A percentile compares a stretch with the other conserved stretches of the same genome.
Evolutionary conservation across 371 early-diverging fungal species (phyloP).

Genomic region (Dichotomocladium elegans): DNA sequence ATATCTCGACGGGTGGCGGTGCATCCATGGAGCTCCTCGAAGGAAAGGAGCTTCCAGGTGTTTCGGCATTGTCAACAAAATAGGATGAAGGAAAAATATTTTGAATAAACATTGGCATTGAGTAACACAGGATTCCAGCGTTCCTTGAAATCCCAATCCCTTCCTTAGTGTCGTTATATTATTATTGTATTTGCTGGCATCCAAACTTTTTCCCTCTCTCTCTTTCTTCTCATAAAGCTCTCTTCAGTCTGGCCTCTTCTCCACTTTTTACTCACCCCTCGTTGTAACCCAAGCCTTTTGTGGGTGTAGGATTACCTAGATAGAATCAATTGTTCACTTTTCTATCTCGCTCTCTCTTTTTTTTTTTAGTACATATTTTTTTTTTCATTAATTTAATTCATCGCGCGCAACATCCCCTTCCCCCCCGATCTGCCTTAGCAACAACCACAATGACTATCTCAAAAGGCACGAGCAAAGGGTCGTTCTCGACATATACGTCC

Average conservation of each 20-base stretch:
- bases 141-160: not conserved
- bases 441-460: too few species aligned
- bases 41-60: slow-evolving; percentile 87
- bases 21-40: slow-evolving; percentile 95
- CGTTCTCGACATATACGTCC: slow-evolving; percentile 17
- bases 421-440: too few species aligned
- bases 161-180: not conserved
- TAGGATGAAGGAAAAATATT: not conserved
- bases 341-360: not conserved
- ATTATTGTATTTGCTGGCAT: not conserved
- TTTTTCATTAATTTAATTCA: too few species aligned
- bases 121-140: not conserved
- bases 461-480: slow-evolving; percentile 3
- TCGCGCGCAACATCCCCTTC: too few species aligned
- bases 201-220: too few species aligned
- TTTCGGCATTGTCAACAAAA: slow-evolving; percentile 70
- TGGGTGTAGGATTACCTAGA: too few species aligned
- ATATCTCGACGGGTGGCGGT: slow-evolving; percentile 98
- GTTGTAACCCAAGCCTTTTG: too few species aligned
- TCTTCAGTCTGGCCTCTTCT: not conserved
- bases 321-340: too few species aligned
- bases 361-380: too few species aligned
- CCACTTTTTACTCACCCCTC: not conserved
- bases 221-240: too few species aligned
- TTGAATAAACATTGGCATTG: not conserved